Conservation (phyloP, 768 basidiomycete genomes). For the Obba rivulosa region DNA sequence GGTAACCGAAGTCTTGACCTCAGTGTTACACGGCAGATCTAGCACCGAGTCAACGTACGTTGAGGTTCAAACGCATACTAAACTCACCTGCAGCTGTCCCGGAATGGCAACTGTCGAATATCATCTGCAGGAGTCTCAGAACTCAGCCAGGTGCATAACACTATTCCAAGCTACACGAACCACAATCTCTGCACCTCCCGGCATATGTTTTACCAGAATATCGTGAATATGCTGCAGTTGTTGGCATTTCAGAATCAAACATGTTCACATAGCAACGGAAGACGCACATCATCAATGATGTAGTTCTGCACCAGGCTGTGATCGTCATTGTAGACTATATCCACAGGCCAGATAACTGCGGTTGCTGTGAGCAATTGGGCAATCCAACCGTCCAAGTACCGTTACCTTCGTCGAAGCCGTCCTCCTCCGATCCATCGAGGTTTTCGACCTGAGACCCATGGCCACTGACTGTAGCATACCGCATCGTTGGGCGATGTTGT, state of each 20-base stretch:
- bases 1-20: too few species aligned
- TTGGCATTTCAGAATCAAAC: too few species aligned
- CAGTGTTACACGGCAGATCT: too few species aligned
- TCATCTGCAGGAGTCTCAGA: too few species aligned
- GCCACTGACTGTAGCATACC: slow-evolving; percentile 35
- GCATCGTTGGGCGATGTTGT: too few species aligned
- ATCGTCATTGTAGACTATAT: slow-evolving; percentile 7
- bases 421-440: slow-evolving; percentile 39
- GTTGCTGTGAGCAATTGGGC: background rate
- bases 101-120: too few species aligned
- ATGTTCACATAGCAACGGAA: background rate
- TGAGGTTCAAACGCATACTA: too few species aligned
- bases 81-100: too few species aligned
- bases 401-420: slow-evolving; percentile 49
- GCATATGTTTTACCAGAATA: slow-evolving; percentile 19
- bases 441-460: slow-evolving; percentile 43
- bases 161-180: slow-evolving; percentile 9
- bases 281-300: slow-evolving; percentile 23
- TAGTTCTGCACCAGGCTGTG: slow-evolving; percentile 8
- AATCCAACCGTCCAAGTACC: too few species aligned
- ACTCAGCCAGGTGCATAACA: too few species aligned
- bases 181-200: slow-evolving; percentile 15
- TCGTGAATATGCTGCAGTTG: slow-evolving; percentile 14
- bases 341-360: slow-evolving; percentile 19
- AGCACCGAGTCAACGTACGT: too few species aligned